Evolutionary conservation across 2,329 filamentous ascomycete genomes (phyloP), one percentile per base, ranked within the genome.

Genomic region (Neophaeococcomyces aloes): DNA sequence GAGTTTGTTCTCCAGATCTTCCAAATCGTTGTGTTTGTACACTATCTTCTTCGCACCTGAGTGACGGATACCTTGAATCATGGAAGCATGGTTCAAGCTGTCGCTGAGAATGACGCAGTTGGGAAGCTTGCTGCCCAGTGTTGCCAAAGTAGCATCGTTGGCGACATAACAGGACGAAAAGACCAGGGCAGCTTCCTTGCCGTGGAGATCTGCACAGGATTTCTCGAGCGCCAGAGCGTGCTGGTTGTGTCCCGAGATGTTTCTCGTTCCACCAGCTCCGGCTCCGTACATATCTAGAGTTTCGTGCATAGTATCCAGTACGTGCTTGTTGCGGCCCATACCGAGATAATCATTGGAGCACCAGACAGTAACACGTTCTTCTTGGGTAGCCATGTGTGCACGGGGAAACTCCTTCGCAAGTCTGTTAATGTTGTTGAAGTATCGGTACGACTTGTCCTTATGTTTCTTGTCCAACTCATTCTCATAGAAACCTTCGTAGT

Each of bases 371-470:
- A 98, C 91, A 42, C 79, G 79, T 53, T 95, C 86, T 47, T 89
- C 81, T 59, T 78, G 76, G 46, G 74, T 79, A 13, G 84, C 76
- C 74, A 93, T 94, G 65, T 98, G 91, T 35, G 91, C 91, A 52
- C 84, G 85, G 23, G 91, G 91, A 51, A 98, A 98, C 53, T 96
- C 86, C 68, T 91, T 86, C 53, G 91, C 91, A 48, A 98, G 75
- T 29, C 91, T 87, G 61, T 98, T 98, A 78, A 98, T 98, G 72
- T 98, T 98, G 75, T 98, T 98, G 74, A 98, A 98, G 72, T 96
- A 96, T 60, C 91, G 86, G 71, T 98, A 98, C 41, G 88, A 95
- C 71, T 95, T 96, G 75, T 98, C 91, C 74, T 94, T 88, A 75
- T 94, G 91, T 72, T 98, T 98, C 77, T 95, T 96, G 57, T 95